Evolutionary conservation across 352 stramenopile genomes (phyloP), one percentile per base, ranked within the genome.

Genomic region (Phytophthora cactorum): DNA sequence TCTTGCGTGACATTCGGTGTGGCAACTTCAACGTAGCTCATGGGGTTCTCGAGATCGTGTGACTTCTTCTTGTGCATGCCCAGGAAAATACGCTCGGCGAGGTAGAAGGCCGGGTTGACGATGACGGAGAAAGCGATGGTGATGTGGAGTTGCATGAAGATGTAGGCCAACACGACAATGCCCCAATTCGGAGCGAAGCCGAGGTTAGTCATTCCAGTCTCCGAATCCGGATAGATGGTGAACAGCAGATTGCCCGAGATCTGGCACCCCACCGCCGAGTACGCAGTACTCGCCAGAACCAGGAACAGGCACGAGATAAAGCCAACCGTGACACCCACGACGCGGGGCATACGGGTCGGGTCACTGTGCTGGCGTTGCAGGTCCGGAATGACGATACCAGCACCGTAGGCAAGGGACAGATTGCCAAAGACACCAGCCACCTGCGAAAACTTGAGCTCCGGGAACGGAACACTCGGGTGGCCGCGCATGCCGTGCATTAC

Each of bases 401-500:
- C 36, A 17, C 36, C 36, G 36, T 43, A 43, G 36, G 36, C 36
- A 43, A 43, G 77, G 38, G n/a, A n/a, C n/a, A n/a, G n/a, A n/a
- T n/a, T n/a, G n/a, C n/a, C n/a, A n/a, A n/a, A n/a, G n/a, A n/a
- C n/a, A n/a, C n/a, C n/a, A n/a, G n/a, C n/a, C n/a, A n/a, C n/a
- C n/a, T n/a, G n/a, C n/a, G n/a, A n/a, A 53, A 88, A 72, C 25
- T 49, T 64, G 9, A 86, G 52, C 25, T 84, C 65, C 4, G 79
- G 79, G 11, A 65, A 61, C 1, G 74, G 72, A 11, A 74, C 53
- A 2, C 63, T 70, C 7, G 74, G 62, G 57, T 83, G 76, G 53
- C 65, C 74, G 31, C 69, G 27, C 60, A 86, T 79, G 17, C 73
- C 68, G 38, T 72, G 59, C 27, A 83, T 49, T 14, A 86, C 68